Evolutionary conservation across 1,284 basidiomycete species (phyloP).

Genomic region (Cystobasidiaceae sp.): DNA sequence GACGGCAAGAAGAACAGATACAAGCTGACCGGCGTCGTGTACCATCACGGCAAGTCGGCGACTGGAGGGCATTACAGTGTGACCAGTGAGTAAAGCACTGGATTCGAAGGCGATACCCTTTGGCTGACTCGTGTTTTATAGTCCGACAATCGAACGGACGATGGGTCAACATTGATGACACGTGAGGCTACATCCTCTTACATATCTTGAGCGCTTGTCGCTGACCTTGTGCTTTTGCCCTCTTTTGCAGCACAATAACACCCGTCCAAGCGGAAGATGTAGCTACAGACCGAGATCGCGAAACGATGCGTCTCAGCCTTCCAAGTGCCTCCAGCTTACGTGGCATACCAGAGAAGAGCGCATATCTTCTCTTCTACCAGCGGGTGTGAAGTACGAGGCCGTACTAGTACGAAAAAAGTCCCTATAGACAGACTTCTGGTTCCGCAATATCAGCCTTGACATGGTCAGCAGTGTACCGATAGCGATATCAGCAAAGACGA

Average conservation of each 20-base stretch:
- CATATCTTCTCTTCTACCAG: slow-evolving; percentile 83
- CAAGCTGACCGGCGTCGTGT: slow-evolving; percentile 57
- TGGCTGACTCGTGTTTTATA: not conserved
- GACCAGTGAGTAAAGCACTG: slow-evolving; percentile 73
- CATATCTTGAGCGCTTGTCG: not conserved
- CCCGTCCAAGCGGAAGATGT: slow-evolving; percentile 73
- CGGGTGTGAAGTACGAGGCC: slow-evolving; percentile 43
- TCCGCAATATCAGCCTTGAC: no score
- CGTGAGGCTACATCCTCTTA: slow-evolving; percentile 45
- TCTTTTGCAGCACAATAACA: slow-evolving; percentile 54
- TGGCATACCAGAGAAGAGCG: slow-evolving; percentile 52
- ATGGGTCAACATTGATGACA: slow-evolving; percentile 93
- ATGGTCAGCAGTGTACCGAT: no score
- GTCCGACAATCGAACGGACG: slow-evolving; percentile 48
- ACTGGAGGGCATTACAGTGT: slow-evolving; percentile 95
- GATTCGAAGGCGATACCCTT: slow-evolving; percentile 49
- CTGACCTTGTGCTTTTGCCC: slow-evolving; percentile 29
- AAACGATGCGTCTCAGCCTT: slow-evolving; percentile 43
- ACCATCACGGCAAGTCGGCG: slow-evolving; percentile 88
- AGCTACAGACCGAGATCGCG: slow-evolving; percentile 38
- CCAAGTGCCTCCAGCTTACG: slow-evolving; percentile 55
- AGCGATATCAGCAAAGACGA: no score
- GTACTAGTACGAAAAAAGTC: no score
- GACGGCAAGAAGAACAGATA: slow-evolving; percentile 4
- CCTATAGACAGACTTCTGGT: no score